Evolutionary conservation across 768 basidiomycete species (phyloP).

Genomic region (Astraeus odoratus): DNA sequence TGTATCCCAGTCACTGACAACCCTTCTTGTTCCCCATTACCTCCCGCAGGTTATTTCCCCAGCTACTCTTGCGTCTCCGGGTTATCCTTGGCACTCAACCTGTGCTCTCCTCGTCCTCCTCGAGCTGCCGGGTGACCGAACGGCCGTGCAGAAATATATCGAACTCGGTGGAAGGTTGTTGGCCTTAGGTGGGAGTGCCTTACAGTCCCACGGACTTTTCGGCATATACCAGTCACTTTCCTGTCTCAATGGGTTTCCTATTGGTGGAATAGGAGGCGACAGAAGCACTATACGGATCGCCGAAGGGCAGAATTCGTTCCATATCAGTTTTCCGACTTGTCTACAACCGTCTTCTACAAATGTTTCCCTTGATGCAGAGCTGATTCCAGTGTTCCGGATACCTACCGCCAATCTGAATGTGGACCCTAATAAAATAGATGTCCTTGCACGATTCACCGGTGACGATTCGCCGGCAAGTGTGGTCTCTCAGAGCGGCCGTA

Average conservation of each 20-base stretch:
- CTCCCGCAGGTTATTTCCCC: conserved; percentile 65
- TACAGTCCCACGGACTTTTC: conserved; percentile 37
- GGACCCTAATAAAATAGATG: conserved; percentile 4
- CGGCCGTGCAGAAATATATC: conserved; percentile 53
- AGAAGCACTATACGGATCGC: conserved; percentile 18
- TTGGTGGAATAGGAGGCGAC: conserved; percentile 27
- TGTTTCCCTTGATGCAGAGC: conserved; percentile 4
- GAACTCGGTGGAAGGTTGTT: conserved; percentile 65
- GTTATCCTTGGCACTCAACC: conserved; percentile 68
- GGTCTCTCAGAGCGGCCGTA: conserved; percentile 16
- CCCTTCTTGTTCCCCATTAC: conserved; percentile 65
- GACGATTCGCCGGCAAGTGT: conserved; percentile 18
- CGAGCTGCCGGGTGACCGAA: conserved; percentile 37
- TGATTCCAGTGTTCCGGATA: conserved; percentile 6
- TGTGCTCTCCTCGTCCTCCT: conserved; percentile 83
- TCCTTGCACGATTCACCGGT: conserved; percentile 15
- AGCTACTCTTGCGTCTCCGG: conserved; percentile 45
- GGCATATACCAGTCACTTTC: conserved; percentile 31
- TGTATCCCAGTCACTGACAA: conserved; percentile 43
- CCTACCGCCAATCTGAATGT: conserved; percentile 16
- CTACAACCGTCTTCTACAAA: conserved; percentile 4
- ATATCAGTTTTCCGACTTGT: conserved; percentile 24
- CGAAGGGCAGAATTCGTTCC: conserved; percentile 16
- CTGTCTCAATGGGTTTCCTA: conserved; percentile 30
- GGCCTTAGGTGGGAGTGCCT: conserved; percentile 56